Base-by-base conservation (phyloP, 2,329 filamentous ascomycete species). In the Cytospora piceicola region DNA sequence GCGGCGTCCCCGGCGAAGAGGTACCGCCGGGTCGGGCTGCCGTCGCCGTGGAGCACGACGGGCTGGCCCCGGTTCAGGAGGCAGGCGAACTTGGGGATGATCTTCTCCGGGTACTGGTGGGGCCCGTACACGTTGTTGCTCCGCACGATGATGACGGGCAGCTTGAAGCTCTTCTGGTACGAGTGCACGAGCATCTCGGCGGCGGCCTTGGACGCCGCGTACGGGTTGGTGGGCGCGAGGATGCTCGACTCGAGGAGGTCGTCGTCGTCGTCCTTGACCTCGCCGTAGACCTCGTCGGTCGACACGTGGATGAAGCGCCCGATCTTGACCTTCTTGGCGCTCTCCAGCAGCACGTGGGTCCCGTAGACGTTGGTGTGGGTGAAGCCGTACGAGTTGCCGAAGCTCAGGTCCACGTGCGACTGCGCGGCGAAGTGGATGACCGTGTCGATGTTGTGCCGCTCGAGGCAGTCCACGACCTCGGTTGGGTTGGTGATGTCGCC, bases 41-140 rank as follows among this genome's bases (percentile, higher is more conserved):
- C 92, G 70, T 93, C 87, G 32, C 92, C 92, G 74, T 94, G 92
- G 15, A 94, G 82, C 14, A 91, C 86, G 0, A 93, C 84, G 14
- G 89, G 89, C 67, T 86, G 82, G 34, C 82, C 79, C 22, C 90
- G 83, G 72, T 90, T 85, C 20, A 94, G 81, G 32, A 94, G 82
- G 74, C 88, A 91, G 60, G 86, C 88, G 77, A 94, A 94, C 74
- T 93, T 94, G 34, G 91, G 90, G 62, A 94, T 94, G 68, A 94
- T 91, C 80, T 94, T 93, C 79, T 94, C 91, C 0, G 91, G 91
- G 75, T 90, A 93, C 75, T 94, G 91, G 74, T 94, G 90, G 27
- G 92, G 92, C 0, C 92, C 92, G 72, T 94, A 95, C 34, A 94
- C 90, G 72, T 95, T 94, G 80, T 94, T 94, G 75, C 90, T 90